Evolutionary conservation across 331 rosid genomes (phyloP), one percentile per base, ranked within the genome.

Genomic region (Cucumis variabilis): DNA sequence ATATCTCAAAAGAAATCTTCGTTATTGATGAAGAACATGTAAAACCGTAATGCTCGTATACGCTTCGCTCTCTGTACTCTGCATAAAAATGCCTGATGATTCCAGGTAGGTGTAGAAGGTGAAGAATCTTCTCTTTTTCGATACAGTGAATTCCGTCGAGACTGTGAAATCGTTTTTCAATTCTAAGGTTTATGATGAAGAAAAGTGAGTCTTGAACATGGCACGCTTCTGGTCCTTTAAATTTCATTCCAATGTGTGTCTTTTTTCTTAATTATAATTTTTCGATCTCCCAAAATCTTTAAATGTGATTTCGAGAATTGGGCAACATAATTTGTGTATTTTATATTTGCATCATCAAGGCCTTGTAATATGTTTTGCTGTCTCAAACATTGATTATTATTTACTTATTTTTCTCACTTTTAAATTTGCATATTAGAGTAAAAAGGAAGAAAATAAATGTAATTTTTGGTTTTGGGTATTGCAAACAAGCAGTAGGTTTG

Each of bases 191-290:
- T 33, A 92, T 0, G 97, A 94, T 82, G 98, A 97, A 65, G 96
- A 95, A 58, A 97, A 95, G 86, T 94, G 98, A 96, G 98, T 95
- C 70, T 94, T 90, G 88, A 97, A 95, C 90, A 80, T 82, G 98
- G 99, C 95, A 92, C 48, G 44, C 28, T 25, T 85, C 63, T 48
- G 67, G 24, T 83, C 66, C 17, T 44, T 84, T 44, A 13, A 11
- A 48, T 79, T 27, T 83, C 30, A 4, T 13, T 13, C 25, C 53
- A 33, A 15, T 23, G 24, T 51, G n/a, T 50, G 75, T n/a, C n/a
- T 58, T 86, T 46, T 20, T 86, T 63, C 28, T 16, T 55, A 62
- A 37, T 24, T 15, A 23, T 48, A 33, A 19, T 27, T 69, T 50
- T 53, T 9, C 19, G 9, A 8, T 24, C 24, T 21, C 27, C 24